Base-by-base conservation (phyloP, 177 flowering plant species). In the Telopea speciosissima region DNA sequence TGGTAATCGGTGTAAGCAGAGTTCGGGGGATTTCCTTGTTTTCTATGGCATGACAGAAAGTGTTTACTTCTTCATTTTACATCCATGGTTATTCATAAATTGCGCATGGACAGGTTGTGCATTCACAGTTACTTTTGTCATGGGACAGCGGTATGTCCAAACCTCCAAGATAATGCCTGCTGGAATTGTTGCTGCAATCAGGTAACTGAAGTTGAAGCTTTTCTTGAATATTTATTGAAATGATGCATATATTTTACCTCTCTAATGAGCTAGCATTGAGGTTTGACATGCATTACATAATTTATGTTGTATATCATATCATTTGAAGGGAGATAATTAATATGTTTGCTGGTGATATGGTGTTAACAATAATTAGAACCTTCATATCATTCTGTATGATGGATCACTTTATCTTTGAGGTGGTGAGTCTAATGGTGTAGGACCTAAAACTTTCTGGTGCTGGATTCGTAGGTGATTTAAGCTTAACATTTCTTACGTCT, bases 111-210 rank as follows among this genome's bases (percentile, higher is more conserved):
- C 40, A 95, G 99, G 82, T 78, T 79, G 84, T 82, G 96, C 99
- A 16, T 76, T 84, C 10, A 70, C 63, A 8, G 82, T 94, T 19
- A 85, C 97, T 68, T 84, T 73, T 77, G 86, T 89, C 76, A 95
- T 92, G 99, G 96, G 96, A 61, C 90, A 89, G 77, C 91, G 97
- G 19, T 95, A 87, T 69, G 9, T 84, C 66, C 77, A 88, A 77
- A 92, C 97, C 42, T 86, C 90, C 49, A 92, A 95, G 87, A 84
- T 95, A 66, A 95, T 95, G 97, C 99, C 97, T 23, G 91, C 99
- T 70, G 99, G 97, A 54, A 28, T 91, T 54, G 87, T 95, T 79
- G 96, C 97, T 69, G 91, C 79, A 49, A 86, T 92, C 75, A 95
- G 99, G 98, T 93, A 76, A 60, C 23, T 26, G 22, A 40, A 70